Percentiles rank a stretch among this genome's conserved stretches.
These are phyloP conservation scores for Flaveria sonorensis DNA, from an alignment of 129 eudicot species.

Conservation along the genomic window DNA sequence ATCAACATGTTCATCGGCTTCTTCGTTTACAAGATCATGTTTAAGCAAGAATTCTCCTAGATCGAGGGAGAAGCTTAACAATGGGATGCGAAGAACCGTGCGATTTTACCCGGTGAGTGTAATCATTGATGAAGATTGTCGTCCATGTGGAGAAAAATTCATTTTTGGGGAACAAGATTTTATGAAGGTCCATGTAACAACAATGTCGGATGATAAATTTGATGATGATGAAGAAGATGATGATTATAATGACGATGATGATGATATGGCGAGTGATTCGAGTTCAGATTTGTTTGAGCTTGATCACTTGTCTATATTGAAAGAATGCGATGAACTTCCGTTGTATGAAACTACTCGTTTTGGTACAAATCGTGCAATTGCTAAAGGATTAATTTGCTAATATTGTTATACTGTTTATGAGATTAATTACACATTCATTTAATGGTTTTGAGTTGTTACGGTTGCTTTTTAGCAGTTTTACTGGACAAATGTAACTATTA, in stretches of 20 bases:
- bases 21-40: slow-evolving; percentile 74
- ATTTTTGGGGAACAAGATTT: slow-evolving; percentile 28
- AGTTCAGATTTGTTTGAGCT: slow-evolving; percentile 83
- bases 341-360: slow-evolving; percentile 72
- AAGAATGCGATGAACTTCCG: slow-evolving; percentile 64
- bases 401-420: slow-evolving; percentile 8
- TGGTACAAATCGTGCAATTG: slow-evolving; percentile 57
- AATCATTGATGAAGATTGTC: slow-evolving; percentile 61
- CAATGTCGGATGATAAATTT: background rate
- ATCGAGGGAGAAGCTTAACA: slow-evolving; percentile 49
- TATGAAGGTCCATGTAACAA: slow-evolving; percentile 12
- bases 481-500: background rate
- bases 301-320: slow-evolving; percentile 58
- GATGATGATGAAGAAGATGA: slow-evolving; percentile 26
- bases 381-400: slow-evolving; percentile 54
- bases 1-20: slow-evolving; percentile 65
- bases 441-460: background rate
- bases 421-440: slow-evolving; percentile 22
- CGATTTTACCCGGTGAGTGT: slow-evolving; percentile 66
- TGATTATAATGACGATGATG: slow-evolving; percentile 34
- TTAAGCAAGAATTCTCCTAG: slow-evolving; percentile 61
- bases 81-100: slow-evolving; percentile 55
- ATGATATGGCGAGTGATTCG: slow-evolving; percentile 55
- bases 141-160: slow-evolving; percentile 57
- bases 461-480: slow-evolving; percentile 25